A percentile compares a stretch with the other conserved stretches of the same genome.
Conservation (phyloP, 257 asterid species). For the Jaltomata sinuosa region DNA sequence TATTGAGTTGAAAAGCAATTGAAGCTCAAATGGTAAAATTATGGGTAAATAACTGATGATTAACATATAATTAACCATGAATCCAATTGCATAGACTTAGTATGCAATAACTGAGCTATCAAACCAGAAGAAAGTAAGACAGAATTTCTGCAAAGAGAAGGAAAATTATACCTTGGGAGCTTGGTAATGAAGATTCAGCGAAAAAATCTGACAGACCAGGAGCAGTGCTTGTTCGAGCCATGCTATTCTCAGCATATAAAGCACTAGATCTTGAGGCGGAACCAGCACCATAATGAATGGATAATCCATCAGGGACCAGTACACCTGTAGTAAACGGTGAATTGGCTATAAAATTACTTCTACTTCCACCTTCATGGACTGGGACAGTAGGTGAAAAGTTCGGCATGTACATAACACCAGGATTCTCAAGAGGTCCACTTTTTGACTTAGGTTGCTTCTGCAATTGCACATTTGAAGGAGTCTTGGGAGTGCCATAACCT, state of each 20-base stretch:
- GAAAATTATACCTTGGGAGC: constrained; percentile 23
- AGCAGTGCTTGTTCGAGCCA: constrained; percentile 11
- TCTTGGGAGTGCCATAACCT: constrained; percentile 28
- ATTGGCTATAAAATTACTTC: constrained; percentile 17
- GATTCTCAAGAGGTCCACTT: constrained; percentile 77
- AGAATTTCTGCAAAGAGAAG: neutral
- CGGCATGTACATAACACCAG: constrained; percentile 35
- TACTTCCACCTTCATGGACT: constrained; percentile 19
- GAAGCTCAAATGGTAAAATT: neutral
- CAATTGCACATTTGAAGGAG: constrained; percentile 21
- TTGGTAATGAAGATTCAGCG: constrained; percentile 13
- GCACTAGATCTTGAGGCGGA: constrained; percentile 2
- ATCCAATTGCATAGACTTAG: neutral
- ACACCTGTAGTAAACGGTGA: constrained; percentile 41
- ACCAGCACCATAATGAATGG: constrained; percentile 23
- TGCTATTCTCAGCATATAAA: constrained; percentile 6
- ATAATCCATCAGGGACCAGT: constrained; percentile 32
- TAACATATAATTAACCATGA: neutral
- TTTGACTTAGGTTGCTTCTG: constrained; percentile 63
- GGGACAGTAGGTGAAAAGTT: constrained; percentile 26
- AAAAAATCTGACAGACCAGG: constrained; percentile 26
- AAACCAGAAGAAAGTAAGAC: neutral
- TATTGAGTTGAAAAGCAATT: neutral
- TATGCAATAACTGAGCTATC: neutral
- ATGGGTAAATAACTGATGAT: neutral